Conservation (phyloP, 2,329 filamentous ascomycete genomes). For the Sclerotinia borealis region DNA sequence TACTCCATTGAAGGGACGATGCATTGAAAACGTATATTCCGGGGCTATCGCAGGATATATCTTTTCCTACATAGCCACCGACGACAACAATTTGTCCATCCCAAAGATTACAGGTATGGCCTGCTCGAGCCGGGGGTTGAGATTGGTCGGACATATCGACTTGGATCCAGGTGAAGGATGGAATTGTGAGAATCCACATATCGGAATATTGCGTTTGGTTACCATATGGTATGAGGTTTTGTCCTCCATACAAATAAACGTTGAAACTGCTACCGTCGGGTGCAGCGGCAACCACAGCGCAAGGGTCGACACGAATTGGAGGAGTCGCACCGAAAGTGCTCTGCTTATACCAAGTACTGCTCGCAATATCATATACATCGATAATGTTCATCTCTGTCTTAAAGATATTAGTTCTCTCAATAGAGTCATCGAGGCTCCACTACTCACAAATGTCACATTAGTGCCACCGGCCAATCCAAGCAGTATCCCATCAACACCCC, state of each 20-base stretch:
- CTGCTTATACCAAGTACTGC: conserved; percentile 68
- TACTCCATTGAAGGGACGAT: conserved; percentile 56
- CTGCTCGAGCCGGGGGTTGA: conserved; percentile 56
- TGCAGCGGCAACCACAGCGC: conserved; percentile 61
- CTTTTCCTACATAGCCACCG: conserved; percentile 59
- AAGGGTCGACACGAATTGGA: conserved; percentile 63
- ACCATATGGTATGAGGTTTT: conserved; percentile 60
- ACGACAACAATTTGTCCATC: conserved; percentile 66
- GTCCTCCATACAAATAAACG: conserved; percentile 72
- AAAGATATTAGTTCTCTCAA: conserved; percentile 11
- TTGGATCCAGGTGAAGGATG: conserved; percentile 67
- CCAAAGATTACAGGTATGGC: conserved; percentile 63
- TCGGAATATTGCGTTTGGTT: conserved; percentile 58
- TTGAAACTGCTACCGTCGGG: conserved; percentile 70
- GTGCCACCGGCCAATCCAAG: conserved; percentile 69
- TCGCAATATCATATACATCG: conserved; percentile 72
- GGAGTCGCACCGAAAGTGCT: conserved; percentile 58
- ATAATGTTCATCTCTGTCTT: conserved; percentile 60
- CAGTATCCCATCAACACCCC: conserved; percentile 63
- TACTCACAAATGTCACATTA: conserved; percentile 57
- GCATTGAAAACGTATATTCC: conserved; percentile 71
- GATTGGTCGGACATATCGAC: conserved; percentile 49
- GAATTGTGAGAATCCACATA: conserved; percentile 69
- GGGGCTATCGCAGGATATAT: conserved; percentile 58
- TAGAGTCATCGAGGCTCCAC: background rate